phyloP scores from a whole-genome alignment of 306 rosid species.

The Citrullus amarus region DNA sequence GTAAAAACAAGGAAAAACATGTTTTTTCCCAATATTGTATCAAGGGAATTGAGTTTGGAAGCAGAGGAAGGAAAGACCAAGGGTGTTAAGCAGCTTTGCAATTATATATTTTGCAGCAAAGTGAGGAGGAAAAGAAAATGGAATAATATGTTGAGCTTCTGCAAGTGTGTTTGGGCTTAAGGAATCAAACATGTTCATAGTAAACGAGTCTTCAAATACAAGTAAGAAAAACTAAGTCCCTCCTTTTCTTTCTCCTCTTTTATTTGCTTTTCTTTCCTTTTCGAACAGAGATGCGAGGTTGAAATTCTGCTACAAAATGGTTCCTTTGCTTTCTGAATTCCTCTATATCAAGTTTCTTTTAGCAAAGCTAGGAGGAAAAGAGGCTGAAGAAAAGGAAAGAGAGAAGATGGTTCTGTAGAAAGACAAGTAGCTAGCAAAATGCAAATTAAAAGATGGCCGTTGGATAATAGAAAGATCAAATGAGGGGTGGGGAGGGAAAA shows the following conservation, averaged over 20 bases:
- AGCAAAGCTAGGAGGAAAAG: conserved; percentile 37
- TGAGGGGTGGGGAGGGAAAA: conserved; percentile 33
- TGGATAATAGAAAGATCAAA: conserved; percentile 75
- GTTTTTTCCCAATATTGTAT: conserved; percentile 12
- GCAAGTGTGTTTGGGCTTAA: conserved; percentile 31
- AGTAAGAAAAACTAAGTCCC: conserved; percentile 46
- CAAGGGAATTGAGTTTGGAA: conserved; percentile 42
- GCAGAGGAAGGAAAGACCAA: conserved; percentile 30
- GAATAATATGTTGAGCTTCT: conserved; percentile 47
- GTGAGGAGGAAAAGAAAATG: conserved; percentile 33
- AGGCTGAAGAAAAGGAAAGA: conserved; percentile 14
- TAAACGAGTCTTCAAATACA: conserved; percentile 63
- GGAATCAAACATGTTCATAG: conserved; percentile 73
- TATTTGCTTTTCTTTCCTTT: conserved; percentile 29
- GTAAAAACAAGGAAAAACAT: conserved; percentile 43
- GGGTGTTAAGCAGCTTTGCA: conserved; percentile 31
- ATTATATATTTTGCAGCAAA: conserved; percentile 25
- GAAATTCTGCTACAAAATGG: conserved; percentile 32
- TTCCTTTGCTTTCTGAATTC: conserved; percentile 21
- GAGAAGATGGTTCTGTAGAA: conserved; percentile 16
- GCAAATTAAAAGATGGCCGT: conserved; percentile 27
- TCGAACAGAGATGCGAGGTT: conserved; percentile 26
- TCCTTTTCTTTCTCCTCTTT: conserved; percentile 24
- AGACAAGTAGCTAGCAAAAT: conserved; percentile 15
- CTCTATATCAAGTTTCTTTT: conserved; percentile 36